phyloP scores from a whole-genome alignment of 202 grass and related monocot species.

The Eragrostis tef region DNA sequence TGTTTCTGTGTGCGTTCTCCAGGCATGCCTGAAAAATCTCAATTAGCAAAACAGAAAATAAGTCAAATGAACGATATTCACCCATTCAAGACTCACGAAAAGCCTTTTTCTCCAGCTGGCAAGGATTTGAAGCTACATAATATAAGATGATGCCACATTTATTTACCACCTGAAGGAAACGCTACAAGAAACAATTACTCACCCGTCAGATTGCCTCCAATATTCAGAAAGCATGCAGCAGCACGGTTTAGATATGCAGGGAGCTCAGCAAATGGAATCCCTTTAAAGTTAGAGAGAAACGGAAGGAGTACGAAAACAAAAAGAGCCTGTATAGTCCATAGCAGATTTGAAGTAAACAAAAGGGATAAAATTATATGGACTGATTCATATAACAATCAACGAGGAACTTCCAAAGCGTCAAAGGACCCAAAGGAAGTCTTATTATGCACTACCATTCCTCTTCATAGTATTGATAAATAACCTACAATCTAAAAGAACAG shows the following conservation, averaged over 20 bases:
- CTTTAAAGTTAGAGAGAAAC: constrained; percentile 86
- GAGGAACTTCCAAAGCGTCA: constrained; percentile 3
- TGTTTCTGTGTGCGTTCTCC: not conserved
- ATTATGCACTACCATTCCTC: not conserved
- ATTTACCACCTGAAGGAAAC: constrained; percentile 29
- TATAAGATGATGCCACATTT: constrained; percentile 1
- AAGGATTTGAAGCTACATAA: constrained; percentile 21
- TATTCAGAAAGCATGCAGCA: constrained; percentile 86
- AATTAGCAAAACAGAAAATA: not conserved
- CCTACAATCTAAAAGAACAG: constrained; percentile 22
- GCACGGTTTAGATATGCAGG: constrained; percentile 73
- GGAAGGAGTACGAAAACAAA: constrained; percentile 90
- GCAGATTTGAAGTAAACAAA: constrained; percentile 43
- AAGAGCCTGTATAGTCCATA: constrained; percentile 67
- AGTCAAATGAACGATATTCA: not conserved
- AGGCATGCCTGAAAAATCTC: constrained; percentile 28
- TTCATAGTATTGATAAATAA: constrained; percentile 29
- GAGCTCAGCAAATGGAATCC: constrained; percentile 76
- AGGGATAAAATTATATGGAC: constrained; percentile 12
- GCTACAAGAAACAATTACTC: constrained; percentile 44
- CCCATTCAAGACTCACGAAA: not conserved
- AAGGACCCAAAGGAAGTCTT: not conserved
- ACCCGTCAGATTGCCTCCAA: constrained; percentile 68
- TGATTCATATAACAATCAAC: not conserved
- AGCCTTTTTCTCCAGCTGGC: not conserved